These are phyloP conservation scores for Termitomyces sp. DNA, from an alignment of 768 basidiomycete genomes.

Conservation along the genomic window DNA sequence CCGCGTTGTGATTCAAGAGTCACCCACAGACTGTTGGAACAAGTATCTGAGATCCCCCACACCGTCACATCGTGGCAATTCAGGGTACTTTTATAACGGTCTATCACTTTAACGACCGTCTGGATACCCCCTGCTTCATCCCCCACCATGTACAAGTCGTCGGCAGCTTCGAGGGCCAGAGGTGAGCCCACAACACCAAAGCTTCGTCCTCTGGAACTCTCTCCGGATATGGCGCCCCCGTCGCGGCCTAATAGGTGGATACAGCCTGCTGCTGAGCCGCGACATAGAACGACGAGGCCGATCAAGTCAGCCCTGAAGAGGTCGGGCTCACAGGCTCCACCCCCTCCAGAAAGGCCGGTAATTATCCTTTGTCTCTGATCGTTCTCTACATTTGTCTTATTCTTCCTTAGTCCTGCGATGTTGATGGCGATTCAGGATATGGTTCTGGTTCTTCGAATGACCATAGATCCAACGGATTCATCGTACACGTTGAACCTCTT, in stretches of 20 bases:
- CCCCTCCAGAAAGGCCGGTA: background rate
- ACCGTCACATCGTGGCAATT: slow-evolving; percentile 29
- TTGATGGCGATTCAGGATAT: background rate
- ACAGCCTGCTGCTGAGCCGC: slow-evolving; percentile 15
- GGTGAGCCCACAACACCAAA: slow-evolving; percentile 31
- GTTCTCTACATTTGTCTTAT: background rate
- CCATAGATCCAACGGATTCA: background rate
- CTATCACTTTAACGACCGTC: slow-evolving; percentile 15
- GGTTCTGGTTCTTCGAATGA: background rate
- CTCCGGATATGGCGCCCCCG: slow-evolving; percentile 3
- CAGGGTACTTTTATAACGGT: slow-evolving; percentile 24
- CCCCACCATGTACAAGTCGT: slow-evolving; percentile 33
- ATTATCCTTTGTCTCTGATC: background rate
- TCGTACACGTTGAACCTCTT: background rate
- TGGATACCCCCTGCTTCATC: slow-evolving; percentile 10
- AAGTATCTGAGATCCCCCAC: slow-evolving; percentile 20
- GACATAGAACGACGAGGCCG: slow-evolving; percentile 9
- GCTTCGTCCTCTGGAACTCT: background rate
- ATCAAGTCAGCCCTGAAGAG: slow-evolving; percentile 4
- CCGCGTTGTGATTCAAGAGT: slow-evolving; percentile 8
- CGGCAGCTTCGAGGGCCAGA: slow-evolving; percentile 17
- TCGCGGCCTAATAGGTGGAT: background rate
- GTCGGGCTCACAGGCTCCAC: background rate
- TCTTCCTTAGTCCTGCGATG: background rate
- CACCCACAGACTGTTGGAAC: slow-evolving; percentile 17